A percentile compares a stretch with the other conserved stretches of the same genome.
phyloP scores from a whole-genome alignment of 352 stramenopile species.

The Pythium volutum region DNA sequence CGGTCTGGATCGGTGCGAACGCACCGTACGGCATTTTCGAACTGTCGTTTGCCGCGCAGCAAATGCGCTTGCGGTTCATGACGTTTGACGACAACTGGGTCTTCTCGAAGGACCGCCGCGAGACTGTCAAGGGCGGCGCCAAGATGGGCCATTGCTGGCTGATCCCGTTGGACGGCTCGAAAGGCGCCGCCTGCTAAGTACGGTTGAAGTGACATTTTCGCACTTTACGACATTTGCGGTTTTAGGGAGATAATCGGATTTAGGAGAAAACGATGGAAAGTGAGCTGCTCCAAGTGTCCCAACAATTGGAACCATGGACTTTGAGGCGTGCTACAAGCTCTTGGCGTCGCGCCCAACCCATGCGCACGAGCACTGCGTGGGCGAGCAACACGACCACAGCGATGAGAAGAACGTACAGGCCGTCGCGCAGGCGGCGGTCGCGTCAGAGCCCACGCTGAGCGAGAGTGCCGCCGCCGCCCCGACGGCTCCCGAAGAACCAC shows the following conservation, averaged over 20 bases:
- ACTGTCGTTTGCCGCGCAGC: constrained; percentile 52
- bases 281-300: neutral
- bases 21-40: constrained; percentile 72
- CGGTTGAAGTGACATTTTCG: neutral
- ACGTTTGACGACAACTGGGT: constrained; percentile 68
- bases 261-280: neutral
- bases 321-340: constrained; percentile 60
- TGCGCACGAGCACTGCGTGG: constrained; percentile 57
- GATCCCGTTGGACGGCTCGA: constrained; percentile 61
- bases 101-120: constrained; percentile 35
- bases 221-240: neutral
- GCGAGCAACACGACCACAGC: constrained; percentile 21
- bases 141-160: constrained; percentile 62
- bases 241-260: constrained; percentile 13
- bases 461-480: neutral
- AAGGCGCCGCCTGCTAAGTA: constrained; percentile 28
- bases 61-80: constrained; percentile 60
- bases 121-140: constrained; percentile 50
- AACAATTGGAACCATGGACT: constrained; percentile 45
- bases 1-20: constrained; percentile 52
- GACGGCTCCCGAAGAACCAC: neutral
- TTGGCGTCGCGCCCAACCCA: constrained; percentile 55
- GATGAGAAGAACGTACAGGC: constrained; percentile 11
- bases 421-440: constrained; percentile 19
- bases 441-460: constrained; percentile 1